Conservation (phyloP, 441 rosid species). For the Croton laevigatus region DNA sequence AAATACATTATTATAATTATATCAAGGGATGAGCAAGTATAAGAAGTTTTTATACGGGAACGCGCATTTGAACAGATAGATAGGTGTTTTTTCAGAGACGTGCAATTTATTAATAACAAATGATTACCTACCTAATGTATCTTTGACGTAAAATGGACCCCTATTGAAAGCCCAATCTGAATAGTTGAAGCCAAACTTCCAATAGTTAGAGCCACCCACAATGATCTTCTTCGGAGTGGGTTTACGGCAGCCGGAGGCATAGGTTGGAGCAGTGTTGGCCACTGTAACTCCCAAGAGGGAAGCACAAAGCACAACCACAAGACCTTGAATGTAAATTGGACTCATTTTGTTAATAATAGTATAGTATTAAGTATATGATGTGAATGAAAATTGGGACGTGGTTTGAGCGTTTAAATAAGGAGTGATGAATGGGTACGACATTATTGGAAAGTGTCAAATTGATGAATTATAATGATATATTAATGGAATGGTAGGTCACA, state of each 20-base stretch:
- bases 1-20: too few species aligned
- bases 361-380: too few species aligned
- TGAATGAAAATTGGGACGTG: too few species aligned
- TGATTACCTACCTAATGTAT: conserved; percentile 46
- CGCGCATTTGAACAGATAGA: too few species aligned
- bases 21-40: too few species aligned
- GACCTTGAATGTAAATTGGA: conserved; percentile 11
- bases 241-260: conserved; percentile 6
- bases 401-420: not conserved
- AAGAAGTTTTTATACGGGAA: too few species aligned
- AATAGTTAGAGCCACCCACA: conserved; percentile 54
- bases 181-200: conserved; percentile 47
- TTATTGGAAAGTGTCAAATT: too few species aligned
- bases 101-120: too few species aligned
- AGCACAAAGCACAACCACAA: conserved; percentile 32
- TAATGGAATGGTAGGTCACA: too few species aligned
- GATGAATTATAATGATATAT: too few species aligned
- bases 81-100: too few species aligned
- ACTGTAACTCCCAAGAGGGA: conserved; percentile 28
- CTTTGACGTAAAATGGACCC: conserved; percentile 55
- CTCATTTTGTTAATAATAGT: conserved; percentile 22
- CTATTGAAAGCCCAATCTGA: conserved; percentile 50
- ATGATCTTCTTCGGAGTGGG: conserved; percentile 37
- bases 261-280: conserved; percentile 35
- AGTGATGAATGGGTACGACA: not conserved